Conservation (phyloP, 2,329 filamentous ascomycete species). For the Epichloe gansuensis region DNA sequence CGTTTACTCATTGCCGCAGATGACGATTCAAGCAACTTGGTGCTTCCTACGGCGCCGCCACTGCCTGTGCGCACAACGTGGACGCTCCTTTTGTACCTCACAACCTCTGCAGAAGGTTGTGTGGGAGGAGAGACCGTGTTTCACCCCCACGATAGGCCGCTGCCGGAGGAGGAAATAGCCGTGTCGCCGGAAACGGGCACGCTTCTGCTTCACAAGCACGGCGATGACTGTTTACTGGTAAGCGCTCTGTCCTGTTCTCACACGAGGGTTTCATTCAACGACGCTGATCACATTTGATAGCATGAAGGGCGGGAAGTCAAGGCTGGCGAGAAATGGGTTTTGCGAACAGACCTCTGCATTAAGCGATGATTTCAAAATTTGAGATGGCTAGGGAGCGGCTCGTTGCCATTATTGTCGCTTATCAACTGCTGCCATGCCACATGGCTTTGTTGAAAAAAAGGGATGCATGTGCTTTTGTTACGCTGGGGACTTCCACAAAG, state of each 20-base stretch:
- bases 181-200: constrained; percentile 72
- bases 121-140: constrained; percentile 84
- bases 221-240: constrained; percentile 71
- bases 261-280: background rate
- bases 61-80: constrained; percentile 54
- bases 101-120: constrained; percentile 60
- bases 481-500: too few species aligned
- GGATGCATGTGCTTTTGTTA: too few species aligned
- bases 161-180: constrained; percentile 50
- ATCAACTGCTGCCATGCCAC: too few species aligned
- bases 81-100: constrained; percentile 83
- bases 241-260: constrained; percentile 9
- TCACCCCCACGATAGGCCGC: constrained; percentile 55
- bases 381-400: too few species aligned
- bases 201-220: constrained; percentile 77
- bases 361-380: constrained; percentile 25
- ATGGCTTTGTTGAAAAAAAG: too few species aligned
- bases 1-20: constrained; percentile 37
- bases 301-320: constrained; percentile 75
- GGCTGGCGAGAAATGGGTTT: constrained; percentile 80
- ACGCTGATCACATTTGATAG: constrained; percentile 19
- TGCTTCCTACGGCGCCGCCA: constrained; percentile 28
- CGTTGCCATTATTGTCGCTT: too few species aligned
- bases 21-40: constrained; percentile 71
- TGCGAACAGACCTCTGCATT: constrained; percentile 71